Base-by-base conservation (phyloP, 441 rosid genomes). In the Erodium moschatum region DNA sequence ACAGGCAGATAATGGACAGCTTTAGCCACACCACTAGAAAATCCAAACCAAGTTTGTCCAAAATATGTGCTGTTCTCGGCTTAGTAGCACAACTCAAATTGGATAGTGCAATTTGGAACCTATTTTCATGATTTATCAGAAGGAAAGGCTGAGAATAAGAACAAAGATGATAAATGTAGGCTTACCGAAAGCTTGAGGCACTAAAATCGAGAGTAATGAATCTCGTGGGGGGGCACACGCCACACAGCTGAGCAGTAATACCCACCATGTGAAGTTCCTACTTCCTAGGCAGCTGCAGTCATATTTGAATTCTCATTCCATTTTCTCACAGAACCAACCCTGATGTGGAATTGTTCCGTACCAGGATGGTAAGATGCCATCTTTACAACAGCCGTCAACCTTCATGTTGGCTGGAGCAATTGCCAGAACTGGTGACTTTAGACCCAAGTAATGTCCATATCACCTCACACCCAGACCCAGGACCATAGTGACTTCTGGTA, bases 21-120 rank as follows among this genome's bases (percentile, higher is more conserved):
- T 58, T 58, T 10, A 20, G 29, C 64, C 48, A 58, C 64, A 58
- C 19, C 19, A 20, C 31, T 20, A 58, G 10, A 7, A 58, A 7
- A 20, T 58, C 64, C 64, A 58, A 58, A 21, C 31, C 29, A 58
- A 58, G 2, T 58, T 58, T 58, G 64, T 58, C 64, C 29, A 58
- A 10, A 58, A 8, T 20, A 58, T 58, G 64, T 0, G 64, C 64
- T 20, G 64, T 58, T 20, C 64, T 20, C 13, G 18, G 62, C 62
- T 56, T 19, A 56, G 62, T 19, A 58, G 29, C 4, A 16, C 11
- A 58, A 19, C 29, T 19, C 27, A 21, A 20, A 33, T 33, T 33
- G 38, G 38, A 33, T 10, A 58, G n/a, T 58, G 64, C 64, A 58
- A 58, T 19, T 11, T 1, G 4, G 64, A 3, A 20, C 64, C 31